Base-by-base conservation (phyloP, 1,139 yeast genomes). In the Maudiozyma humilis region DNA sequence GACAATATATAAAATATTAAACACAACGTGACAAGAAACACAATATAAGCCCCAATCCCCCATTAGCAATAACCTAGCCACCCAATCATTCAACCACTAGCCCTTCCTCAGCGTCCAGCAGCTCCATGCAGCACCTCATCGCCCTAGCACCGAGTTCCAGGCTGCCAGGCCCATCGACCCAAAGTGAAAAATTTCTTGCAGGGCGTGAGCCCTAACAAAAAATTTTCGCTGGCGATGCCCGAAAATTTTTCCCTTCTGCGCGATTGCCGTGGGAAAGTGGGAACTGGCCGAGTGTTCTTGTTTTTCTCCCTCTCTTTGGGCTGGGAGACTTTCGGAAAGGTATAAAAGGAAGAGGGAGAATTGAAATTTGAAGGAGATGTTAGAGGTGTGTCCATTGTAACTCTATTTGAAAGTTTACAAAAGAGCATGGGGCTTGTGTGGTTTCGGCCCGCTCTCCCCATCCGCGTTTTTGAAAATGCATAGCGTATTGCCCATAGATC, bases 301-400 rank as follows among this genome's bases (percentile, higher is more conserved):
- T n/a, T n/a, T n/a, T n/a, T n/a, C n/a, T n/a, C n/a, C n/a, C n/a
- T n/a, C n/a, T n/a, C n/a, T n/a, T n/a, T n/a, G 25, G 7, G n/a
- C 25, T 16, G 12, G 19, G 19, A 33, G 7, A 6, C 19, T 33
- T 38, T 19, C 14, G 15, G 27, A 38, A 32, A 38, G 4, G 35
- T 38, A 38, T 38, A 38, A 38, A 38, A 38, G 27, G 41, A 31
- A 30, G 19, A 38, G n/a, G 10, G 17, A 25, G 14, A 16, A 7
- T 13, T n/a, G n/a, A n/a, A n/a, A 27, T 13, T 27, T 10, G 13
- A 10, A 13, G 10, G 13, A 27, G 13, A 27, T 27, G 31, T 27
- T 27, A 27, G 10, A 27, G 10, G 13, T 27, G 31, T 27, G 13
- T n/a, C n/a, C n/a, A n/a, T n/a, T n/a, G n/a, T n/a, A n/a, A n/a